Evolutionary conservation across 202 grass and related monocot genomes (phyloP).

Genomic region (Elaeis oleifera): DNA sequence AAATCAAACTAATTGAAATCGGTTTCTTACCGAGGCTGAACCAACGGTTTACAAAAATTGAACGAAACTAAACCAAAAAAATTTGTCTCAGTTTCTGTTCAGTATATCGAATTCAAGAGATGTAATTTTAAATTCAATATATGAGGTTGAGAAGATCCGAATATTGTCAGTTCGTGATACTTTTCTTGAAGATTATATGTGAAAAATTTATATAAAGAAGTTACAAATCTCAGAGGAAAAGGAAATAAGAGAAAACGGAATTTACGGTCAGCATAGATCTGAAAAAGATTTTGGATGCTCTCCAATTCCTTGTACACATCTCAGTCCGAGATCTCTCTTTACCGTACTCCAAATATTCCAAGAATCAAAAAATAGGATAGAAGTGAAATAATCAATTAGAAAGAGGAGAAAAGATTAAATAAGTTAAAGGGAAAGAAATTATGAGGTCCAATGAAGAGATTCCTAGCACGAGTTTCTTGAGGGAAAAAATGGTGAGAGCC

Average conservation of each 20-base stretch:
- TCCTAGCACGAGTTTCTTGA: conserved; percentile 71
- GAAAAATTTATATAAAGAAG: too few relatives aligned
- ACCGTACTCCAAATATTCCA: conserved; percentile 38
- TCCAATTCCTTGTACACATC: conserved; percentile 65
- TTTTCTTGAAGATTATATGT: too few relatives aligned
- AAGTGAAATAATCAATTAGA: background rate
- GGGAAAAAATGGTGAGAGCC: conserved; percentile 57
- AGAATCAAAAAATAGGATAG: background rate
- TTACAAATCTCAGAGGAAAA: background rate
- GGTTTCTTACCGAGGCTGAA: too few relatives aligned
- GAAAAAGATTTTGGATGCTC: conserved; percentile 40
- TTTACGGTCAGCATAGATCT: conserved; percentile 73
- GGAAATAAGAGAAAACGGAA: background rate
- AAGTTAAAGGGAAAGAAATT: background rate
- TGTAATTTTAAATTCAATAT: too few relatives aligned
- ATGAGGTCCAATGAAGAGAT: conserved; percentile 49
- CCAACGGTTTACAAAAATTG: too few relatives aligned
- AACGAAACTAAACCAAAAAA: too few relatives aligned
- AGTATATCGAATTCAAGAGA: too few relatives aligned
- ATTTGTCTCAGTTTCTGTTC: too few relatives aligned
- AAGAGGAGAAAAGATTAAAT: background rate
- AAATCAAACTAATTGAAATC: too few relatives aligned
- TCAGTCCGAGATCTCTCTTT: conserved; percentile 62
- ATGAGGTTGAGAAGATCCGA: too few relatives aligned
- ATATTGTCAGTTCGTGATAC: too few relatives aligned